phyloP scores from a whole-genome alignment of 495 filamentous ascomycete genomes.

The Neurospora africana region DNA sequence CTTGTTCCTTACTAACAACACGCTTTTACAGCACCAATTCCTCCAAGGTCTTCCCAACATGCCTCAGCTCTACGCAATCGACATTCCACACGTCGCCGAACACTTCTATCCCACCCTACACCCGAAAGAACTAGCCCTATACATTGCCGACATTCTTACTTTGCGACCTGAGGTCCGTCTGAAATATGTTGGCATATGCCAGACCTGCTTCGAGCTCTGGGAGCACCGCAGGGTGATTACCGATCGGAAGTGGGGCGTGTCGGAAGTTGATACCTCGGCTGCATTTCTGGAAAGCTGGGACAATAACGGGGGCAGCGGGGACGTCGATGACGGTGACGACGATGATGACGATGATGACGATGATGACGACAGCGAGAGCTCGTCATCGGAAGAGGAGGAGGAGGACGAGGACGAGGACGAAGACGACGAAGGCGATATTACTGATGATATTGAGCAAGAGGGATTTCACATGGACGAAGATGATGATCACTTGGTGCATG shows the following conservation, averaged over 20 bases:
- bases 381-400: constrained; percentile 20
- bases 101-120: constrained; percentile 45
- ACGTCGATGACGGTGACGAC: constrained; percentile 37
- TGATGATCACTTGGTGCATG: background rate
- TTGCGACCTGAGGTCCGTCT: constrained; percentile 77
- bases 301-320: constrained; percentile 30
- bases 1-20: constrained; percentile 10
- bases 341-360: constrained; percentile 13
- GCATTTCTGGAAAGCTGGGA: constrained; percentile 33
- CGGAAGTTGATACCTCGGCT: constrained; percentile 10
- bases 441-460: background rate
- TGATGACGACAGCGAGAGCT: background rate
- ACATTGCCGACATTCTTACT: constrained; percentile 76
- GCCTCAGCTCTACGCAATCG: constrained; percentile 63
- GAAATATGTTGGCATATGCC: constrained; percentile 69
- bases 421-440: constrained; percentile 14
- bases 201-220: constrained; percentile 83
- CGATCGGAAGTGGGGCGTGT: constrained; percentile 16
- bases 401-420: constrained; percentile 38
- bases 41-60: constrained; percentile 71
- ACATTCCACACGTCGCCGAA: constrained; percentile 65
- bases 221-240: constrained; percentile 45
- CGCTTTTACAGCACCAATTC: constrained; percentile 61
- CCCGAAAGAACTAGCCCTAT: constrained; percentile 65
- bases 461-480: background rate